Conservation (phyloP, 106 monocot species). For the Dendrobium nobile region DNA sequence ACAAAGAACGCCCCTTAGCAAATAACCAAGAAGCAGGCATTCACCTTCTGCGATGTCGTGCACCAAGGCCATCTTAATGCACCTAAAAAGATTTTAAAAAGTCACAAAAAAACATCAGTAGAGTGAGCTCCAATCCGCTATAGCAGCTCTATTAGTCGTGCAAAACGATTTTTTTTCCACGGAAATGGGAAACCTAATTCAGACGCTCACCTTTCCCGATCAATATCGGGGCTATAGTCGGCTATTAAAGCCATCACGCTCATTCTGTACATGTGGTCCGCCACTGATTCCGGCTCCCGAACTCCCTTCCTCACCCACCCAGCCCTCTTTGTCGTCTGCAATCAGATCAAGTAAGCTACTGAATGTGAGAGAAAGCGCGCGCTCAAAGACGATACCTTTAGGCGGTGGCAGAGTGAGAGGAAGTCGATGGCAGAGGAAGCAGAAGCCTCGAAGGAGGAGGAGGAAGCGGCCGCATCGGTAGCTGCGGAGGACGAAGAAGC, state of each 20-base stretch:
- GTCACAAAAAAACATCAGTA: neutral
- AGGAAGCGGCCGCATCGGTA: neutral
- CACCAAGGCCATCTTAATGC: slow-evolving; percentile 86
- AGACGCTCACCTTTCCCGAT: slow-evolving; percentile 67
- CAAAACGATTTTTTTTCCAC: neutral
- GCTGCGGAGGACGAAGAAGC: slow-evolving; percentile 9
- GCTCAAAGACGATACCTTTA: neutral
- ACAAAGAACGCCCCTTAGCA: neutral
- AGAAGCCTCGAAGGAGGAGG: slow-evolving; percentile 17
- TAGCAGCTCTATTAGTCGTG: neutral
- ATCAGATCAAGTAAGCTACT: neutral
- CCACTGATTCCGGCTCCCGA: slow-evolving; percentile 79
- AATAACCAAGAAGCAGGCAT: slow-evolving; percentile 4
- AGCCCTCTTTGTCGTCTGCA: slow-evolving; percentile 83
- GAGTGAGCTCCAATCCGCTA: neutral
- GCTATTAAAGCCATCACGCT: slow-evolving; percentile 79
- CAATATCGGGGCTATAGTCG: slow-evolving; percentile 45
- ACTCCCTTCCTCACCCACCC: slow-evolving; percentile 84
- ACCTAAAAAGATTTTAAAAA: slow-evolving; percentile 24
- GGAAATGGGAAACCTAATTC: neutral
- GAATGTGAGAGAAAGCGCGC: neutral
- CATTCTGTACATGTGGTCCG: slow-evolving; percentile 99
- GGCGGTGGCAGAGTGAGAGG: slow-evolving; percentile 10
- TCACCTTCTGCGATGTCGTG: slow-evolving; percentile 89
- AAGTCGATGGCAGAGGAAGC: neutral